Evolutionary conservation across 2,329 filamentous ascomycete species (phyloP), one percentile per base, ranked within the genome.

Genomic region (Xylaria sp.): DNA sequence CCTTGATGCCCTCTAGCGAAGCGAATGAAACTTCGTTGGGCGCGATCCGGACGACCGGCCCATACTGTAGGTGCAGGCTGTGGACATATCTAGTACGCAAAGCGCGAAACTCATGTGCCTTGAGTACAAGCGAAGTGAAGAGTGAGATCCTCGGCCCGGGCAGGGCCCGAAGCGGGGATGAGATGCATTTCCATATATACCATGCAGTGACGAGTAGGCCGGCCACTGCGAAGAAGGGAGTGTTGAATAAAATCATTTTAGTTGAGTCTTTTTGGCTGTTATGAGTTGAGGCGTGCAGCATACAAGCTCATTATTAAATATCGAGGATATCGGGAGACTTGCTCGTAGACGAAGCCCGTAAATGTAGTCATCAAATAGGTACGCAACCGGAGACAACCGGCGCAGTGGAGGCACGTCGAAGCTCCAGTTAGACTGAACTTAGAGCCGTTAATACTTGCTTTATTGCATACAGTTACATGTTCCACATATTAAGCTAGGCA

Each of bases 21-120:
- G 86, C 84, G 69, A 90, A 90, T 0, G 86, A 86, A 3, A 88
- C 85, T 77, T 91, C 88, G 68, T 84, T 83, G 0, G 88, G 88
- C 0, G 82, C 84, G 34, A 90, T 75, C 4, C 88, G 84, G 19
- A 91, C 86, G 0, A 86, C 84, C 0, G 86, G 84, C 0, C 88
- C 88, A 68, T 89, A 88, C 56, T 76, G 77, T 60, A 80, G 72
- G 74, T 91, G 89, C 17, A 90, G 79, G 0, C 71, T 61, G 69
- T 90, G 87, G 34, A 90, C 82, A 69, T 89, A 88, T 53, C 78
- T 74, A 0, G 87, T 88, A 34, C 87, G 81, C 24, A 80, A 79
- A 36, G 83, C 85, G 39, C 79, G 80, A 58, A 90, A 82, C 75
- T 90, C 88, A 61, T 89, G 81, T 80, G 82, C 87, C 73, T 86